These are phyloP conservation scores for Globisporangium middletonii DNA, from an alignment of 352 stramenopile species.

Conservation along the genomic window DNA sequence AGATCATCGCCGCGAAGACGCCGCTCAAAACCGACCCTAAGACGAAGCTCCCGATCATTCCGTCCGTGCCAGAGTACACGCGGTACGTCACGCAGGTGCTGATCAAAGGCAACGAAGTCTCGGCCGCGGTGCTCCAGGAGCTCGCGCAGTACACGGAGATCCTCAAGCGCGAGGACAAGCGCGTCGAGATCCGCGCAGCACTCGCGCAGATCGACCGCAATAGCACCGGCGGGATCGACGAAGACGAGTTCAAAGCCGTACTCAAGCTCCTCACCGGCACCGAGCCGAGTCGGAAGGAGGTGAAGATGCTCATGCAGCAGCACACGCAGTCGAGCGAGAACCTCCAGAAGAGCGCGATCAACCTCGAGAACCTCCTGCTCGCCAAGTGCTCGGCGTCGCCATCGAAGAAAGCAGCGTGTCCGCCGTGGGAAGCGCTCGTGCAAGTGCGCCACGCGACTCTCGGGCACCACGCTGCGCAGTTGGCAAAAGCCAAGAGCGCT, in stretches of 20 bases:
- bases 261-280: slow-evolving; percentile 67
- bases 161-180: slow-evolving; percentile 67
- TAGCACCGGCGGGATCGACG: slow-evolving; percentile 43
- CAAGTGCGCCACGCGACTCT: slow-evolving; percentile 65
- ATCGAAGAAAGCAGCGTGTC: slow-evolving; percentile 61
- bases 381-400: slow-evolving; percentile 64
- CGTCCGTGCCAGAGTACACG: slow-evolving; percentile 46
- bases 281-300: slow-evolving; percentile 75
- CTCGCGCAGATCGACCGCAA: slow-evolving; percentile 73
- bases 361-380: slow-evolving; percentile 69
- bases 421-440: slow-evolving; percentile 68
- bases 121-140: slow-evolving; percentile 44
- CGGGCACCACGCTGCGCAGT: slow-evolving; percentile 11
- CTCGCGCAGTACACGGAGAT: slow-evolving; percentile 73
- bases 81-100: slow-evolving; percentile 70
- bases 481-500: slow-evolving; percentile 7
- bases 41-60: slow-evolving; percentile 43
- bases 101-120: slow-evolving; percentile 78
- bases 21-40: slow-evolving; percentile 37
- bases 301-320: slow-evolving; percentile 57
- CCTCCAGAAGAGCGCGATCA: slow-evolving; percentile 49
- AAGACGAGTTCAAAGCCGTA: slow-evolving; percentile 74
- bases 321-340: slow-evolving; percentile 39
- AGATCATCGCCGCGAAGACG: slow-evolving; percentile 72
- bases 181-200: slow-evolving; percentile 67